These are phyloP conservation scores for Nemania sp. DNA, from an alignment of 2,329 filamentous ascomycete genomes.

Conservation along the genomic window DNA sequence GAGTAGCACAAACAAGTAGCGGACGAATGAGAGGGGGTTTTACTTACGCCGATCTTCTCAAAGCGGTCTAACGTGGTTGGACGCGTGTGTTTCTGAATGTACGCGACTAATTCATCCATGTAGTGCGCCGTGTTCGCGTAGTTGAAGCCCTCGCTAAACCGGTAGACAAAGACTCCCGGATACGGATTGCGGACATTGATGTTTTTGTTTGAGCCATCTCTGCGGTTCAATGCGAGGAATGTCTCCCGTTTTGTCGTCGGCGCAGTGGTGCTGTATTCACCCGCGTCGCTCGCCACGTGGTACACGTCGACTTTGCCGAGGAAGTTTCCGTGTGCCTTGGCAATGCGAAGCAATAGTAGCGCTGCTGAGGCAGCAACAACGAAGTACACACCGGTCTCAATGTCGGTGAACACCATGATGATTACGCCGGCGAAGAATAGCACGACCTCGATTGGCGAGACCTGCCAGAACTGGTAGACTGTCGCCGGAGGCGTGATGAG, in stretches of 20 bases:
- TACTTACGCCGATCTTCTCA: conserved; percentile 61
- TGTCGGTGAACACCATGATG: conserved; percentile 82
- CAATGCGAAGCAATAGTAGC: conserved; percentile 79
- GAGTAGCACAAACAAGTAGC: too few relatives aligned
- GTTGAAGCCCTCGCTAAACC: conserved; percentile 67
- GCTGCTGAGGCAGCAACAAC: conserved; percentile 78
- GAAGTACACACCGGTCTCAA: conserved; percentile 88
- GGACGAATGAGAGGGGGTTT: conserved; percentile 34
- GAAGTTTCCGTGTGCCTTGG: conserved; percentile 82
- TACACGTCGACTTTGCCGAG: conserved; percentile 81
- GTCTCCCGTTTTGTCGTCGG: conserved; percentile 52
- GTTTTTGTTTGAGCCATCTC: conserved; percentile 64
- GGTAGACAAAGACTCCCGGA: conserved; percentile 67
- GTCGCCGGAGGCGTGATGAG: conserved; percentile 85
- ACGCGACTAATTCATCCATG: conserved; percentile 61
- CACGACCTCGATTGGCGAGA: conserved; percentile 82
- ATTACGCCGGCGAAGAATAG: conserved; percentile 90
- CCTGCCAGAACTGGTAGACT: conserved; percentile 89
- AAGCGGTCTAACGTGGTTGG: conserved; percentile 58
- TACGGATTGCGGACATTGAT: conserved; percentile 60
- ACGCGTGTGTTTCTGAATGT: conserved; percentile 60
- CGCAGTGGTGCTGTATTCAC: conserved; percentile 22
- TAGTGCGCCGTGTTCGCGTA: conserved; percentile 66
- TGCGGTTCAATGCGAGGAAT: conserved; percentile 62
- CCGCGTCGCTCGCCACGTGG: conserved; percentile 54